Evolutionary conservation across 2,329 filamentous ascomycete genomes (phyloP), one percentile per base, ranked within the genome.

Genomic region (Nannizziopsis arthrosporioides): DNA sequence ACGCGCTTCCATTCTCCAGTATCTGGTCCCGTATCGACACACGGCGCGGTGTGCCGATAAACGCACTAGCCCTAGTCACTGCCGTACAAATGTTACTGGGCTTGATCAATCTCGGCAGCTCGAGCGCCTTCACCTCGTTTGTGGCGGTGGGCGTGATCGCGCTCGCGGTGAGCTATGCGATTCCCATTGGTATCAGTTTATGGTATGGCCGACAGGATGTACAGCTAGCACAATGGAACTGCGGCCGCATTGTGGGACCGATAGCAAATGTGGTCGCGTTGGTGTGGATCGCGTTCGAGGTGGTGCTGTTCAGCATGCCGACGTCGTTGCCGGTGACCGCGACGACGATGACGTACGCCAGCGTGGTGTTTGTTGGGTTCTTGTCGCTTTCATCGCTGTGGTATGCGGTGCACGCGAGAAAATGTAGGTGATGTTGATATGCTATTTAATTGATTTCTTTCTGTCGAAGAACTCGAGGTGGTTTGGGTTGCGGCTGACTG

Each of bases 281-380:
- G 2, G 52, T 59, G 2, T 77, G 74, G 74, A 76, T 76, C 51
- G 48, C 56, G 2, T 76, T 76, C 49, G 72, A 76, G 56, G 53
- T 74, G 30, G 66, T 77, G 1, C 56, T 79, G 2, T 79, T 78
- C 58, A 73, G 69, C 34, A 70, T 68, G 61, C 77, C 77, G 1
- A 72, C 68, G 11, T 70, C 71, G 22, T 62, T 75, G 43, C 75
- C 76, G 2, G 74, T 76, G 49, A 75, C 68, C 1, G 65, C 65
- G 1, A 70, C 64, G 1, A 71, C 71, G 45, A 77, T 75, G 63
- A 80, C 78, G 53, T 80, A 80, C 56, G 74, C 75, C 1, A 69
- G 68, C 37, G 76, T 78, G 0, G 76, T 81, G 2, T 73, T 80
- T 52, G 68, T 74, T 6, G 63, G 72, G 39, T 79, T 81, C 51